Evolutionary conservation across 768 basidiomycete species (phyloP).

Genomic region (Termitomyces sp.): DNA sequence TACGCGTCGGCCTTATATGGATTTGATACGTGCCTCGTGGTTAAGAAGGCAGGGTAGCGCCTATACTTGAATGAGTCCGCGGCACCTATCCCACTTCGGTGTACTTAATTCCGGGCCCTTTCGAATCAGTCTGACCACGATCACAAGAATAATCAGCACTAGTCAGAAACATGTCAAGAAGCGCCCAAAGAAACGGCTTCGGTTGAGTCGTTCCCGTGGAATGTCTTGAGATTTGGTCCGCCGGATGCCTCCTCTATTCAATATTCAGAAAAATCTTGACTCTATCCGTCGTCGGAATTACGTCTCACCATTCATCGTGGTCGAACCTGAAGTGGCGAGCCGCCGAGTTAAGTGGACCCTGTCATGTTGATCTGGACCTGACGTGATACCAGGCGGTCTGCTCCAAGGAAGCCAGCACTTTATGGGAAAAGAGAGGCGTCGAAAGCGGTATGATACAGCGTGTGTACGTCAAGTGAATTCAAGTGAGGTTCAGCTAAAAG

Average conservation of each 20-base stretch:
- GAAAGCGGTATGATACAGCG: not conserved
- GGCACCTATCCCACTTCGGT: slow-evolving; percentile 20
- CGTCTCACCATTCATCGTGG: slow-evolving; percentile 18
- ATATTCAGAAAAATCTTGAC: slow-evolving; percentile 3
- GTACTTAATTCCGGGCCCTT: slow-evolving; percentile 16
- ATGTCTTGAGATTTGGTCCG: slow-evolving; percentile 7
- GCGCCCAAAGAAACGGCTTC: slow-evolving; percentile 7
- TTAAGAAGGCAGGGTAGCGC: slow-evolving; percentile 34
- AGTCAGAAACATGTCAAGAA: slow-evolving; percentile 11
- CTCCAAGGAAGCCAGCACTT: not conserved
- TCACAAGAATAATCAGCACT: slow-evolving; percentile 15
- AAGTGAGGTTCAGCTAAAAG: not conserved
- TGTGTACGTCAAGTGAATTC: not conserved
- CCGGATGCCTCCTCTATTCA: not conserved
- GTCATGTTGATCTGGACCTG: slow-evolving; percentile 14
- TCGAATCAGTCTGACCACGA: slow-evolving; percentile 15
- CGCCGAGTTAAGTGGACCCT: slow-evolving; percentile 16
- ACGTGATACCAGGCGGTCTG: slow-evolving; percentile 5
- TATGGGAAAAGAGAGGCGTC: slow-evolving; percentile 1
- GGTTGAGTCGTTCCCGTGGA: slow-evolving; percentile 7
- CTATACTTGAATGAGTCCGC: slow-evolving; percentile 26
- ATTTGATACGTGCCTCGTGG: slow-evolving; percentile 42
- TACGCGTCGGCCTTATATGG: slow-evolving; percentile 45
- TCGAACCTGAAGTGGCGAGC: slow-evolving; percentile 22
- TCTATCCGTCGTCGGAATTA: slow-evolving; percentile 19